Percentiles rank a stretch among this genome's conserved stretches.
Evolutionary conservation across 805 yeast species (phyloP).

Genomic region (Pichia thaimueangensis): DNA sequence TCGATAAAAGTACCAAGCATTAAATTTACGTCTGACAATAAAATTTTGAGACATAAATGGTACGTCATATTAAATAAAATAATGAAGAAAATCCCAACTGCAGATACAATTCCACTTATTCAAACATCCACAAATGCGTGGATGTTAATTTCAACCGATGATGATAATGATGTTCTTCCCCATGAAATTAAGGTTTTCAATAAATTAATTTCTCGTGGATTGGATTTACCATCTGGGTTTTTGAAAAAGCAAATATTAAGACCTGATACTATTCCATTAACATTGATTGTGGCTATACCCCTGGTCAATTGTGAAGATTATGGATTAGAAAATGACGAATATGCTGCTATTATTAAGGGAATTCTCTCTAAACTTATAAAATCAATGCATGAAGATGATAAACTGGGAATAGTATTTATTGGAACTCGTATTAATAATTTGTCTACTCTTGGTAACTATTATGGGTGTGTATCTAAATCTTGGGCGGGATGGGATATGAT

Average conservation of each 20-base stretch:
- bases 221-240: conserved; percentile 37
- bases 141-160: conserved; percentile 30
- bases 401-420: conserved; percentile 26
- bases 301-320: conserved; percentile 17
- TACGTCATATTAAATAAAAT: conserved; percentile 19
- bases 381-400: conserved; percentile 19
- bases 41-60: conserved; percentile 26
- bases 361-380: conserved; percentile 12
- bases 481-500: conserved; percentile 28
- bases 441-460: conserved; percentile 24
- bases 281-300: conserved; percentile 24
- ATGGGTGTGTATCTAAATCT: conserved; percentile 23
- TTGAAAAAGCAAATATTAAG: conserved; percentile 34
- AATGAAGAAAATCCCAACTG: conserved; percentile 1
- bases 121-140: conserved; percentile 49
- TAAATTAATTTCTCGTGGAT: conserved; percentile 31
- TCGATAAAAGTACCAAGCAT: conserved; percentile 23
- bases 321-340: conserved; percentile 19
- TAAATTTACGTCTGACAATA: conserved; percentile 16
- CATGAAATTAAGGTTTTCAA: conserved; percentile 33
- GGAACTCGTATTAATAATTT: conserved; percentile 15
- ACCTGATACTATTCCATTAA: conserved; percentile 30
- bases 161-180: conserved; percentile 30
- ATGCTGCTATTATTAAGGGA: conserved; percentile 14
- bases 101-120: conserved; percentile 28